Evolutionary conservation across 1,139 yeast genomes (phyloP).

Genomic region (Suhomyces choctaworum): DNA sequence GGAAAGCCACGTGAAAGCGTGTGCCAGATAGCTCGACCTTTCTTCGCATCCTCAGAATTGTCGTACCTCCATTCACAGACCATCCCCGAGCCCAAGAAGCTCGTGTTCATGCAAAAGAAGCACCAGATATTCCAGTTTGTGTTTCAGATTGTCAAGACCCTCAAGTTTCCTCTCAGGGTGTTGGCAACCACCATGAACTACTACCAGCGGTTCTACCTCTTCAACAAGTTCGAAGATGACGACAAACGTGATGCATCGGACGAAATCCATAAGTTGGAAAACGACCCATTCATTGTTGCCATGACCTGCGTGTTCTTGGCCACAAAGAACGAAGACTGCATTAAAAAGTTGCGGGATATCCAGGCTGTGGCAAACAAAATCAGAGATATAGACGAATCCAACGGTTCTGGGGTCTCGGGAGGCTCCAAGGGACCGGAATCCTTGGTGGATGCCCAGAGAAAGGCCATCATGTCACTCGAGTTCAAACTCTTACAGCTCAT

Average conservation of each 20-base stretch:
- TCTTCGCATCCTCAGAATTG: conserved; percentile 57
- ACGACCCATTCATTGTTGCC: conserved; percentile 57
- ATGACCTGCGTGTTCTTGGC: conserved; percentile 78
- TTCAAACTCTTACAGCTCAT: conserved; percentile 72
- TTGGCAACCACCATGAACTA: conserved; percentile 68
- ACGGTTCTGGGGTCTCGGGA: conserved; percentile 1
- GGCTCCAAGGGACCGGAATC: conserved; percentile 9
- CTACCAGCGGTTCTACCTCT: conserved; percentile 69
- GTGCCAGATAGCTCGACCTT: conserved; percentile 63
- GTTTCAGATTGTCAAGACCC: conserved; percentile 50
- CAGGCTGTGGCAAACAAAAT: conserved; percentile 46
- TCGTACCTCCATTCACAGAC: conserved; percentile 52
- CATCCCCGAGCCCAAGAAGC: conserved; percentile 50
- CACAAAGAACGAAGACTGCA: conserved; percentile 83
- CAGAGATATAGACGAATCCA: conserved; percentile 29
- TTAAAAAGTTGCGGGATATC: conserved; percentile 71
- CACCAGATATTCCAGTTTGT: conserved; percentile 56
- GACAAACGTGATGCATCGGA: conserved; percentile 6
- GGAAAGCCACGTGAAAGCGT: conserved; percentile 11
- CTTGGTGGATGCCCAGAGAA: conserved; percentile 49
- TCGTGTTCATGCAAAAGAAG: conserved; percentile 51
- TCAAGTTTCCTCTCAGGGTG: conserved; percentile 68
- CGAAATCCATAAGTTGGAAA: conserved; percentile 22
- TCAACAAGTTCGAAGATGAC: conserved; percentile 54
- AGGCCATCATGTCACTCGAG: conserved; percentile 57